Evolutionary conservation across 2,329 filamentous ascomycete species (phyloP).

Genomic region (Davidsoniella neocaledoniae): DNA sequence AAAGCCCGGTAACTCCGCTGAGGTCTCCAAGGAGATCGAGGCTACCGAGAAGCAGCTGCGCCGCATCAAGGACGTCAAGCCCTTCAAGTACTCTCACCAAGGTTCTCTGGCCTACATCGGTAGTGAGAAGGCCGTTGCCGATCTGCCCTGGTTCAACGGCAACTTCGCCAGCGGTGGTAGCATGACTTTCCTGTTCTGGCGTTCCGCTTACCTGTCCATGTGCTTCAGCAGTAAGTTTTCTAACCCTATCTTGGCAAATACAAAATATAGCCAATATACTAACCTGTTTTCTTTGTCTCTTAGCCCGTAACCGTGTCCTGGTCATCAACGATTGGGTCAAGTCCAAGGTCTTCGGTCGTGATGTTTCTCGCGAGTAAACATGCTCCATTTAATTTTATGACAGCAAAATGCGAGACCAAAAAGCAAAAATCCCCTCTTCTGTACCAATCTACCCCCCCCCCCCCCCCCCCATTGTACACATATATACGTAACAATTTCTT

Average conservation of each 20-base stretch:
- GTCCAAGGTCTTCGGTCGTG: slow-evolving; percentile 89
- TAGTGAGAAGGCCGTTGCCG: slow-evolving; percentile 91
- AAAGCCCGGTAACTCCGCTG: slow-evolving; percentile 48
- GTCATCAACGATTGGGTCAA: slow-evolving; percentile 94
- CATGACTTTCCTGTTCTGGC: slow-evolving; percentile 96
- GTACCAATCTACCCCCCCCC: not conserved
- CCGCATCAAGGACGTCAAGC: slow-evolving; percentile 84
- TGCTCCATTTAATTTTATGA: not conserved
- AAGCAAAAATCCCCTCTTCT: not conserved
- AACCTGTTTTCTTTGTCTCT: not conserved
- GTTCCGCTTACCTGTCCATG: slow-evolving; percentile 96
- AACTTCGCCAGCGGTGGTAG: slow-evolving; percentile 89
- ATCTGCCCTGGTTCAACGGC: slow-evolving; percentile 93
- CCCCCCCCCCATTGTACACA: not conserved
- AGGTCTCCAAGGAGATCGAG: slow-evolving; percentile 60
- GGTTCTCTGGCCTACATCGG: slow-evolving; percentile 95
- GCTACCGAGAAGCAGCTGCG: slow-evolving; percentile 71
- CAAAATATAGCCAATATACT: slow-evolving; percentile 13
- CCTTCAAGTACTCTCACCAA: slow-evolving; percentile 97
- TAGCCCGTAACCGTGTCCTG: slow-evolving; percentile 83
- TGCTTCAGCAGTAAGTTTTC: slow-evolving; percentile 87
- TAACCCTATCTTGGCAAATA: not conserved
- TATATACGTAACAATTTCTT: no score
- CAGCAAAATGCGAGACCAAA: not conserved
- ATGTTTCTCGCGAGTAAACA: slow-evolving; percentile 69